Conservation (phyloP, 1,139 yeast genomes). For the Nakaseomyces sp. region DNA sequence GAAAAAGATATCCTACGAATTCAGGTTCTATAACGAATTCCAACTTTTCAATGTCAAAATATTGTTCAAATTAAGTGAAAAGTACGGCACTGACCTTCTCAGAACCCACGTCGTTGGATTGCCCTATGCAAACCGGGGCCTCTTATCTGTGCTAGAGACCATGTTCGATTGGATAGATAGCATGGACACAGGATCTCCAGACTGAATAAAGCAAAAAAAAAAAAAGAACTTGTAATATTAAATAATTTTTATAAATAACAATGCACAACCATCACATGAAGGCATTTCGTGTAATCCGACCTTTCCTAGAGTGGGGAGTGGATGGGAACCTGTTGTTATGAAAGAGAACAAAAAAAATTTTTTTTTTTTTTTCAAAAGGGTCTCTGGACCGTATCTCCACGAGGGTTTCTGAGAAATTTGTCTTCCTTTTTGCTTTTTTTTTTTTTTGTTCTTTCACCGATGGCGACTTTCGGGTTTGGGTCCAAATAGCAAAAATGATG, state of each 20-base stretch:
- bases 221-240: background rate
- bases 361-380: background rate
- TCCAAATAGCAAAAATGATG: no score
- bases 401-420: background rate
- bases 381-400: background rate
- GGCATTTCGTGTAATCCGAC: background rate
- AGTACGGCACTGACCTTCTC: slow-evolving; percentile 30
- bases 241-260: background rate
- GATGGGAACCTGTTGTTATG: no score
- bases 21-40: slow-evolving; percentile 34
- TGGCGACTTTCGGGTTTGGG: no score
- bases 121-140: slow-evolving; percentile 20
- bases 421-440: background rate
- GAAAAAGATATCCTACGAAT: slow-evolving; percentile 32
- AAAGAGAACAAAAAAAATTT: background rate
- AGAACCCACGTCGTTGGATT: slow-evolving; percentile 30
- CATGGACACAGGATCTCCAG: background rate
- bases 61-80: slow-evolving; percentile 26
- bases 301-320: background rate
- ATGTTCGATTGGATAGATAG: slow-evolving; percentile 22
- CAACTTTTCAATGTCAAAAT: slow-evolving; percentile 30
- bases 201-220: no score
- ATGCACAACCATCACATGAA: background rate
- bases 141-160: slow-evolving; percentile 19
- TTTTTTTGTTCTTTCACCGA: background rate